Evolutionary conservation across 2,329 filamentous ascomycete genomes (phyloP), one percentile per base, ranked within the genome.

Genomic region (Elsinoe ampelina): DNA sequence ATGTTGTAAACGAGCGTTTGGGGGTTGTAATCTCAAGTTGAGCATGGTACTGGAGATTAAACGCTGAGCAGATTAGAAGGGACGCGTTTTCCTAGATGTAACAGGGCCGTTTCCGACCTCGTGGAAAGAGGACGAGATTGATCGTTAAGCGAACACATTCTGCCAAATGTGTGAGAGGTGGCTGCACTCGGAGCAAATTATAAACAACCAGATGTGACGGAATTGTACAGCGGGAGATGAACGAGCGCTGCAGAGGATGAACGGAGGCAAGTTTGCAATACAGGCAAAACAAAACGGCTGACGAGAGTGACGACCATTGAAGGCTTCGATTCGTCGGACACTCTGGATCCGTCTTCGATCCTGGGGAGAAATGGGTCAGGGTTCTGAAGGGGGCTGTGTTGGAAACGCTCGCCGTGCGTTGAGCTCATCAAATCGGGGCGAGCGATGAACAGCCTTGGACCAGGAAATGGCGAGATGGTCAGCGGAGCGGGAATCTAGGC

Each of bases 171-270:
- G 36, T 39, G 36, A 8, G n/a, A n/a, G n/a, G n/a, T n/a, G n/a
- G n/a, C n/a, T 22, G 22, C 22, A 22, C n/a, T 22, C 22, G 5
- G n/a, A 20, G 13, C 26, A 34, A 17, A 10, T 12, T 20, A 1
- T 7, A 8, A 20, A 52, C 48, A 26, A 52, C 48, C 48, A 52
- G n/a, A 34, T 13, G 34, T 52, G 48, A 52, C 48, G 35, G 22
- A 52, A 35, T 20, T 50, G 43, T 12, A 48, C 43, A n/a, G 30
- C 12, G 26, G 22, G 15, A 10, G 15, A 43, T 43, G 22, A 34
- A n/a, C n/a, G n/a, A n/a, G n/a, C n/a, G n/a, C n/a, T n/a, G n/a
- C n/a, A n/a, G n/a, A n/a, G n/a, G n/a, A n/a, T n/a, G n/a, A n/a
- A n/a, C n/a, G n/a, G n/a, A n/a, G n/a, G n/a, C n/a, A n/a, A n/a